Percentiles rank a stretch among this genome's conserved stretches.
Conservation (phyloP, 2,329 filamentous ascomycete genomes). For the Exophiala spinifera region DNA sequence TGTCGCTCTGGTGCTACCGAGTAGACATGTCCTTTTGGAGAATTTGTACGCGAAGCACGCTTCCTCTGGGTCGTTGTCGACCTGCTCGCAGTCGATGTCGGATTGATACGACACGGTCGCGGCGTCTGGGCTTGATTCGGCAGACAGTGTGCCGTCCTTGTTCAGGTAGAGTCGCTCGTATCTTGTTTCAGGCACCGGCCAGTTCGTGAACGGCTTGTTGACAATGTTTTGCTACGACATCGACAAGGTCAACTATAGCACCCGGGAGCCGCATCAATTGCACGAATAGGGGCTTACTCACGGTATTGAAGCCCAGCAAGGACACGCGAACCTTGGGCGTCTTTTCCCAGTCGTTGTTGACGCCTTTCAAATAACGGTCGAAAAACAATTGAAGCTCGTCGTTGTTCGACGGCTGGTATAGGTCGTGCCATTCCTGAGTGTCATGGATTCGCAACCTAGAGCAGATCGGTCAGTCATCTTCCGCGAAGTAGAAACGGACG, state of each 20-base stretch:
- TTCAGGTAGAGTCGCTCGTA: constrained; percentile 30
- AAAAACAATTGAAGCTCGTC: constrained; percentile 45
- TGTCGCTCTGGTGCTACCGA: constrained; percentile 48
- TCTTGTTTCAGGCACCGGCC: constrained; percentile 15
- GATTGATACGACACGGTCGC: constrained; percentile 34
- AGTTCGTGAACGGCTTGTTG: constrained; percentile 32
- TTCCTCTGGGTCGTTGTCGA: constrained; percentile 15
- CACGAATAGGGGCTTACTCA: neutral
- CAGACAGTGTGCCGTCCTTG: constrained; percentile 6
- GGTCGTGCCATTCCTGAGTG: constrained; percentile 47
- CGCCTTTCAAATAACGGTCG: constrained; percentile 44
- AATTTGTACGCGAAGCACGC: constrained; percentile 43
- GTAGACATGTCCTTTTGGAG: constrained; percentile 36
- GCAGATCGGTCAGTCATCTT: neutral
- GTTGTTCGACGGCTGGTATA: constrained; percentile 36
- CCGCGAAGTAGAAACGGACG: too few relatives aligned
- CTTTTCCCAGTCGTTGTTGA: constrained; percentile 45
- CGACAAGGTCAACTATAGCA: too few relatives aligned
- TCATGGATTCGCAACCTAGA: constrained; percentile 36
- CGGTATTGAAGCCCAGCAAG: constrained; percentile 31
- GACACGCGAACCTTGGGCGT: constrained; percentile 43
- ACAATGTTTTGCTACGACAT: neutral
- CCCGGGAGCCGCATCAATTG: too few relatives aligned
- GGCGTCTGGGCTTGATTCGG: constrained; percentile 3
- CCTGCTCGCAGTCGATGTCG: constrained; percentile 18